phyloP scores from a whole-genome alignment of 1,139 yeast genomes.

The Scheffersomyces parashehatae region DNA sequence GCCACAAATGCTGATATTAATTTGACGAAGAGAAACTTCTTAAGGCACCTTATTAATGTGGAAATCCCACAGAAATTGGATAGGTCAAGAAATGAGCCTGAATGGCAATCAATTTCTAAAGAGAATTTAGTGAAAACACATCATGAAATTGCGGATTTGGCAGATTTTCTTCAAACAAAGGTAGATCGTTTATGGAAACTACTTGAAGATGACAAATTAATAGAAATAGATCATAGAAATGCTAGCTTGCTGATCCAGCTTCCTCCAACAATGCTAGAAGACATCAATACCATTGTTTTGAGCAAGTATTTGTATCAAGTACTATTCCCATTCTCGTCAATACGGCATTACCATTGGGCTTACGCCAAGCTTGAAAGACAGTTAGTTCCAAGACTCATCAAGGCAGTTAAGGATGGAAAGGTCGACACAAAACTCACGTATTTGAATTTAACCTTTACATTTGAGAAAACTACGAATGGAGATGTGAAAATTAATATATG shows the following conservation, averaged over 20 bases:
- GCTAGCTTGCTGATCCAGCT: constrained; percentile 8
- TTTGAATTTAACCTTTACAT: constrained; percentile 23
- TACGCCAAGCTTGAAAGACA: constrained; percentile 44
- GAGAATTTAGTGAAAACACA: constrained; percentile 16
- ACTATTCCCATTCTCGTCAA: constrained; percentile 38
- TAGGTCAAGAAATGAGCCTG: constrained; percentile 7
- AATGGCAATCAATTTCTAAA: constrained; percentile 12
- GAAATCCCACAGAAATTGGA: constrained; percentile 22
- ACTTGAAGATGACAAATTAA: background rate
- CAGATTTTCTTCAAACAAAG: background rate
- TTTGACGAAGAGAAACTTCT: constrained; percentile 57
- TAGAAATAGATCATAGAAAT: constrained; percentile 5
- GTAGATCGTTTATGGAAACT: background rate
- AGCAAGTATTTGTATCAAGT: constrained; percentile 34
- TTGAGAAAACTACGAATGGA: constrained; percentile 6
- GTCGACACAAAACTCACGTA: constrained; percentile 8
- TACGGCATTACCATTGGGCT: constrained; percentile 45
- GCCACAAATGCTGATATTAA: constrained; percentile 54
- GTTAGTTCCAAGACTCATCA: constrained; percentile 25
- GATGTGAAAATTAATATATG: constrained; percentile 11
- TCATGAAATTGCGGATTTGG: constrained; percentile 9
- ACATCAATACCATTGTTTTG: constrained; percentile 21
- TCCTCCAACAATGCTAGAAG: constrained; percentile 5
- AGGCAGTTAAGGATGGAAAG: constrained; percentile 4
- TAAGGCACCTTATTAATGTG: constrained; percentile 34